Conservation (phyloP, 139 green algal species). For the Coelastrella sp. region DNA sequence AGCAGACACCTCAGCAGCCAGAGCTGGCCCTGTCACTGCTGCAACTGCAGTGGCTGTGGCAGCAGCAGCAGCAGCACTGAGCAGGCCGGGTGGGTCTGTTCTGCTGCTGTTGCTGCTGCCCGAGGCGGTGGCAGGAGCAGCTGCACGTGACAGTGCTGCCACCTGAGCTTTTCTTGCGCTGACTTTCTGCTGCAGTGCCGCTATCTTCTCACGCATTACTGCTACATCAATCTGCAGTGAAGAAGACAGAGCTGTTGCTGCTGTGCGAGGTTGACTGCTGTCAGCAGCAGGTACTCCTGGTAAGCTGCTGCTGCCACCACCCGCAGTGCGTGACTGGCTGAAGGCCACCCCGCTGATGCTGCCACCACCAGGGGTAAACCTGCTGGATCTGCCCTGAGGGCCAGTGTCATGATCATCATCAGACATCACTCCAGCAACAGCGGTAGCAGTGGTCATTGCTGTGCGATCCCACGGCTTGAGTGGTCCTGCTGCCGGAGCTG, state of each 20-base stretch:
- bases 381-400: conserved; percentile 10
- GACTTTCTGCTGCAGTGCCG: neutral
- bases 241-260: neutral
- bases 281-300: neutral
- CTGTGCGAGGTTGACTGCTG: conserved; percentile 2
- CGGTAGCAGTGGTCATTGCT: neutral
- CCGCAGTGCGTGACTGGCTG: too few relatives aligned
- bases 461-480: neutral
- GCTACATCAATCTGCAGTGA: neutral
- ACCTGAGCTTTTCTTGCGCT: neutral
- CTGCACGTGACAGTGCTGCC: neutral
- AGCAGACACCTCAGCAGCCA: neutral
- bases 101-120: neutral
- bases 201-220: conserved; percentile 1
- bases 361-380: too few relatives aligned
- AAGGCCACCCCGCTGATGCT: too few relatives aligned
- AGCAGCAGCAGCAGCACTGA: conserved; percentile 13
- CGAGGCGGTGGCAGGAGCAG: neutral
- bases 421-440: conserved; percentile 24
- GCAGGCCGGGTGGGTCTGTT: neutral
- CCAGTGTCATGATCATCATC: neutral
- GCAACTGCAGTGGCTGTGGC: conserved; percentile 25
- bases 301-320: neutral
- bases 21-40: neutral
- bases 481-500: neutral